These are phyloP conservation scores for Rhynchospora pubera DNA, from an alignment of 176 grass and related monocot species.

Conservation along the genomic window DNA sequence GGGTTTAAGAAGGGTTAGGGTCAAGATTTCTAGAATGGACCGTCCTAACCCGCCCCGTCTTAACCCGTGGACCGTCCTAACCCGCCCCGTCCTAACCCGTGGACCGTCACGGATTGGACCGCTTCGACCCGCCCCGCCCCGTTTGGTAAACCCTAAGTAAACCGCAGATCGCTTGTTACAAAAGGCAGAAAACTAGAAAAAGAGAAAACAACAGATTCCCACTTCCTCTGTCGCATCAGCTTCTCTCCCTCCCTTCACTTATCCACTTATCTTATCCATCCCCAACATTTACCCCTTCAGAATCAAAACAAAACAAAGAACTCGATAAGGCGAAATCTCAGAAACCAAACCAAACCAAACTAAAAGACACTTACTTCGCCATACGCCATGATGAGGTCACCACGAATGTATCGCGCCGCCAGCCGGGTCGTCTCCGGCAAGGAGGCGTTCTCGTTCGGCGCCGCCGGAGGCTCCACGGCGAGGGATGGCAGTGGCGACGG, in stretches of 20 bases:
- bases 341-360: not conserved
- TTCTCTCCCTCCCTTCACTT: not conserved
- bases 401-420: slow-evolving; percentile 28
- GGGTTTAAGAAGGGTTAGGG: too few species aligned
- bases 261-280: not conserved
- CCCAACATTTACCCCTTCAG: not conserved
- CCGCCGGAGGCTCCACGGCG: slow-evolving; percentile 15
- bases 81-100: too few species aligned
- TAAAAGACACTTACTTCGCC: not conserved
- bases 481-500: not conserved
- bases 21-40: too few species aligned
- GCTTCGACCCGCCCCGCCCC: too few species aligned
- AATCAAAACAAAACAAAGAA: not conserved
- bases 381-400: slow-evolving; percentile 43
- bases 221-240: not conserved
- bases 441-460: not conserved
- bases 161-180: not conserved
- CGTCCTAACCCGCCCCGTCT: too few species aligned
- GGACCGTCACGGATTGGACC: too few species aligned
- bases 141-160: too few species aligned
- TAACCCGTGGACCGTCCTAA: too few species aligned
- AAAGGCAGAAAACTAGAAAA: not conserved
- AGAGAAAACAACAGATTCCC: not conserved
- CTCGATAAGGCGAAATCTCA: not conserved
- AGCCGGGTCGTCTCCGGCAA: slow-evolving; percentile 12